Evolutionary conservation across 805 yeast species (phyloP).

Genomic region (Teunomyces aglyptinius): DNA sequence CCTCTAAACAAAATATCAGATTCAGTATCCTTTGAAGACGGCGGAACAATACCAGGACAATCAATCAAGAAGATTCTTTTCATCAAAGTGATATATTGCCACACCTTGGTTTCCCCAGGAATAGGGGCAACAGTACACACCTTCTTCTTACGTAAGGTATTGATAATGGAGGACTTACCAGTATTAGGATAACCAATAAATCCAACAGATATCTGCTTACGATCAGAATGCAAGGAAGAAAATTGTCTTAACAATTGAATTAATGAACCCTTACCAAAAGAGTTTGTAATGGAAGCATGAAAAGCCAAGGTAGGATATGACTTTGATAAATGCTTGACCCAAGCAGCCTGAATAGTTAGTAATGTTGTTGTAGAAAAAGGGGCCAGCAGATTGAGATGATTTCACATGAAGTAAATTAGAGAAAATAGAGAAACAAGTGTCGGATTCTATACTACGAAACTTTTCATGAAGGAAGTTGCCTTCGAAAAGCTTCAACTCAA

Average conservation of each 20-base stretch:
- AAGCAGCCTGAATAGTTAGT: constrained; percentile 77
- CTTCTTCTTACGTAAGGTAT: constrained; percentile 89
- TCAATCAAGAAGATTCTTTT: constrained; percentile 92
- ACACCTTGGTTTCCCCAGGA: constrained; percentile 98
- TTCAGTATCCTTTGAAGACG: constrained; percentile 83
- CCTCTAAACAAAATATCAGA: constrained; percentile 93
- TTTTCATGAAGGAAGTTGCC: constrained; percentile 29
- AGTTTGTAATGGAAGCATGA: constrained; percentile 96
- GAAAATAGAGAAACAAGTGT: constrained; percentile 42
- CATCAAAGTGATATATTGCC: constrained; percentile 98
- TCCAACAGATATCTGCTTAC: constrained; percentile 96
- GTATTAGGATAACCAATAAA: constrained; percentile 97
- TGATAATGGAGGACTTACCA: constrained; percentile 95
- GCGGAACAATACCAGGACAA: constrained; percentile 99
- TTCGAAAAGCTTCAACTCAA: constrained; percentile 73
- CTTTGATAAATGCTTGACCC: constrained; percentile 94
- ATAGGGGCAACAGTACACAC: constrained; percentile 97
- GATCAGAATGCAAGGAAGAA: constrained; percentile 83
- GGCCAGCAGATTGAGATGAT: neutral
- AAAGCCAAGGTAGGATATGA: constrained; percentile 93
- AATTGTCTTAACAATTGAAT: constrained; percentile 93
- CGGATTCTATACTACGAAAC: constrained; percentile 89
- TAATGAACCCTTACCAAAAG: constrained; percentile 96
- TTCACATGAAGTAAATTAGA: neutral
- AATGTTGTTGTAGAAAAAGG: neutral